phyloP scores from a whole-genome alignment of 1,284 basidiomycete species.

The Tylopilus orsonianus region DNA sequence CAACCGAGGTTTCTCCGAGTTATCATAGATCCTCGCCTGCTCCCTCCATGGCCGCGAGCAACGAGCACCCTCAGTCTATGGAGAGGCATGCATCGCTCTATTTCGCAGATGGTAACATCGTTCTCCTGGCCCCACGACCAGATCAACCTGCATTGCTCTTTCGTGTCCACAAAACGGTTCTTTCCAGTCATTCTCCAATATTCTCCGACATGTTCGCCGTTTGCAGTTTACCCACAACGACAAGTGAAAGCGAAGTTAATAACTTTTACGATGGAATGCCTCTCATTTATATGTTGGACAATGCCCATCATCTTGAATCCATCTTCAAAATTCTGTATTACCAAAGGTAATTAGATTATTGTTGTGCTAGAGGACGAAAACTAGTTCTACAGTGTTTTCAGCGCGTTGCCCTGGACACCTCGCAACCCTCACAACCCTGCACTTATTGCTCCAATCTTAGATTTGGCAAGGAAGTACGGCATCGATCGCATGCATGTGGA shows the following conservation, averaged over 20 bases:
- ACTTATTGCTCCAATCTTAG: slow-evolving; percentile 10
- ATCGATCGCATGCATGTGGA: slow-evolving; percentile 11
- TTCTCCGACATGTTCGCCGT: slow-evolving; percentile 14
- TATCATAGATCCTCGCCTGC: no score
- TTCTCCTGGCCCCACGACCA: slow-evolving; percentile 1
- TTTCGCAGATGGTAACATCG: slow-evolving; percentile 13
- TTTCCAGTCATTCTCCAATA: slow-evolving; percentile 13
- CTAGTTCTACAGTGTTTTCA: neutral
- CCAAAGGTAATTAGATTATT: slow-evolving; percentile 5
- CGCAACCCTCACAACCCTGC: slow-evolving; percentile 2
- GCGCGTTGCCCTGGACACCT: slow-evolving; percentile 12
- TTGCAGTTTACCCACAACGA: neutral
- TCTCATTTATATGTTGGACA: slow-evolving; percentile 8
- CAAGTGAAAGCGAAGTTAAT: neutral
- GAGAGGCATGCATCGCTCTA: slow-evolving; percentile 14
- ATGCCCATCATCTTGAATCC: slow-evolving; percentile 7
- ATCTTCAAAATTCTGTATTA: slow-evolving; percentile 14
- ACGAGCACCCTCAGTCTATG: no score
- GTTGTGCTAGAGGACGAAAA: neutral
- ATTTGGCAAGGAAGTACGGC: slow-evolving; percentile 13
- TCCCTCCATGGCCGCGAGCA: no score
- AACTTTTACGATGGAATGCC: slow-evolving; percentile 9
- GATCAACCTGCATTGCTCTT: slow-evolving; percentile 5
- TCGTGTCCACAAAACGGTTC: slow-evolving; percentile 17
- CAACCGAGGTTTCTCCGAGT: no score